Evolutionary conservation across 208 protist species (phyloP), one percentile per base, ranked within the genome.

Genomic region (Leishmania gerbilli): DNA sequence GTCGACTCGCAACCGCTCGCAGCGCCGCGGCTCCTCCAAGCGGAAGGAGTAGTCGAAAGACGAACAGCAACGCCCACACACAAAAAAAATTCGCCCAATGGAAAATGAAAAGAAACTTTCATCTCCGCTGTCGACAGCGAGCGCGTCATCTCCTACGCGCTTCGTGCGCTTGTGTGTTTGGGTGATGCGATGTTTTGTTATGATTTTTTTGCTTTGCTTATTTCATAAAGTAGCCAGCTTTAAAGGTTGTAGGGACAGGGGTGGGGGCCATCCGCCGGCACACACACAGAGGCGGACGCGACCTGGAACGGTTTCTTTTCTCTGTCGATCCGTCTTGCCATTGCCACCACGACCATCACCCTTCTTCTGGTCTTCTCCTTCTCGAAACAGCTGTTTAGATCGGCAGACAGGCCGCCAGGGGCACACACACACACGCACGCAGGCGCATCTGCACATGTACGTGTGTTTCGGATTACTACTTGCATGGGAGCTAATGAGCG

Each of bases 1-100:
- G 24, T 2, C 69, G 55, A 24, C 49, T 8, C 40, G 77, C 65
- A 81, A 75, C 34, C 55, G 56, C 21, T 64, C 53, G n/a, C 79
- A 31, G 45, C 55, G 42, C 47, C 79, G 79, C 31, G 71, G 31
- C 13, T 11, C 79, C 31, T 71, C 71, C 45, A 53, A 60, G 17
- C 2, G 24, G 56, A 77, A 68, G 71, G 58, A 76, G 56, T 76
- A 77, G 51, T 31, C 21, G 9, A 17, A 56, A 34, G n/a, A 65
- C 24, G 60, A 19, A 47, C 45, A 47, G 1, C 45, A 47, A 47
- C 45, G 9, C 45, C 9, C 6, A 47, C 45, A 47, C 6, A 47
- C 1, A 47, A 21, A 1, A 21, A 56, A 56, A 21, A 56, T 1
- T 24, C 6, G 53, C 53, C 13, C 13, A 21, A 21, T 6, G 53